Conservation (phyloP, 306 rosid species). For the Bauhinia variegata region DNA sequence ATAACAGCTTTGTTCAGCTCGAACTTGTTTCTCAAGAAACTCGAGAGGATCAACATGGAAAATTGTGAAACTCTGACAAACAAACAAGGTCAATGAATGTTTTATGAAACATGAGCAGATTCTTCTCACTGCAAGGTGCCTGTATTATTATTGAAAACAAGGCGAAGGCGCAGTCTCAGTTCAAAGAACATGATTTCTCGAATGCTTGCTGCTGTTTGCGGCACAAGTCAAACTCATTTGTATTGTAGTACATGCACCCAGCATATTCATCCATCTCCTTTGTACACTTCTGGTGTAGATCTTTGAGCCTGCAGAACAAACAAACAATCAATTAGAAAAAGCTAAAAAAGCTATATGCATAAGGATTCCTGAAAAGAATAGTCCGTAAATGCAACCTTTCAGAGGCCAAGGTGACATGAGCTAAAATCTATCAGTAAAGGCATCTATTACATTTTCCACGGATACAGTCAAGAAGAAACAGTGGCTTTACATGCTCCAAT, state of each 20-base stretch:
- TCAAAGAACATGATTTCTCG: conserved; percentile 78
- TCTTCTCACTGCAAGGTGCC: conserved; percentile 59
- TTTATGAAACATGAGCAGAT: conserved; percentile 40
- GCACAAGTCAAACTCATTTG: conserved; percentile 91
- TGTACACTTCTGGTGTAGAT: conserved; percentile 87
- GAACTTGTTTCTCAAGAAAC: conserved; percentile 39
- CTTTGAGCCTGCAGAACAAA: conserved; percentile 74
- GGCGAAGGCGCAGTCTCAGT: conserved; percentile 48
- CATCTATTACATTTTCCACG: conserved; percentile 9
- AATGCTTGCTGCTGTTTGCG: conserved; percentile 92
- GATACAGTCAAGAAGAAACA: neutral
- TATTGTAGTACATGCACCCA: conserved; percentile 94
- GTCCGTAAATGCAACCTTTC: neutral
- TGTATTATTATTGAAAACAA: conserved; percentile 52
- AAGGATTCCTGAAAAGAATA: neutral
- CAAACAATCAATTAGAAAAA: conserved; percentile 14
- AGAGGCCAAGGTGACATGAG: too few species aligned
- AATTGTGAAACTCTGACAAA: conserved; percentile 28
- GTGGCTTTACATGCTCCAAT: neutral
- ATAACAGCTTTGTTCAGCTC: conserved; percentile 30
- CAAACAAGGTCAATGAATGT: conserved; percentile 39
- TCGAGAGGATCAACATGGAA: conserved; percentile 38
- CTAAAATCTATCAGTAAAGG: conserved; percentile 13
- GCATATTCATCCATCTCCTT: conserved; percentile 89
- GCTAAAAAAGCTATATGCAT: too few species aligned